Conservation (phyloP, 331 rosid genomes). For the Quercus lobata region DNA sequence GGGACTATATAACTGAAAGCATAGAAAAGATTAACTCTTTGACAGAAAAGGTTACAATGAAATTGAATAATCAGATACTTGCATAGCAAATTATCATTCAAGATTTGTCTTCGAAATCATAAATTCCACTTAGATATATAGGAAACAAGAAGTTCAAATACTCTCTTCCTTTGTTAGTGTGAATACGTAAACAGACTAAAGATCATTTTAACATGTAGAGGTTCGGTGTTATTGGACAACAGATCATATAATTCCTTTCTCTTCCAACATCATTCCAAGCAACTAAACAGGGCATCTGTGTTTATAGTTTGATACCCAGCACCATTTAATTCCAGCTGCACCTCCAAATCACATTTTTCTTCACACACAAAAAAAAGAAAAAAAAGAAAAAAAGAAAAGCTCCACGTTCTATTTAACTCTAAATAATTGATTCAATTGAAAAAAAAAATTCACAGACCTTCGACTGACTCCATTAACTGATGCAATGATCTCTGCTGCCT, state of each 20-base stretch:
- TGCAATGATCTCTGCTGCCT: slow-evolving; percentile 90
- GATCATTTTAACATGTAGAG: neutral
- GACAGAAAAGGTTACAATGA: neutral
- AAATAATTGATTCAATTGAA: neutral
- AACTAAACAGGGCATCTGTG: neutral
- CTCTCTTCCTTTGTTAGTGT: neutral
- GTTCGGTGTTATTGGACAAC: neutral
- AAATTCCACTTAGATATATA: neutral
- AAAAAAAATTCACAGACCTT: slow-evolving; percentile 35
- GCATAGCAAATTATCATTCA: neutral
- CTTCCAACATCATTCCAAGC: neutral
- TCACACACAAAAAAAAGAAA: too few relatives aligned
- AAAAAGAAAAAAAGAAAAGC: too few relatives aligned
- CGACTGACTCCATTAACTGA: slow-evolving; percentile 63
- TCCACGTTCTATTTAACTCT: neutral
- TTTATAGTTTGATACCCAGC: neutral
- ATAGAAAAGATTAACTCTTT: slow-evolving; percentile 7
- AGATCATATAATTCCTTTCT: neutral
- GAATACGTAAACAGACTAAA: neutral
- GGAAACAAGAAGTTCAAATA: neutral
- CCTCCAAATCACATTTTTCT: neutral
- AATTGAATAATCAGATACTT: neutral
- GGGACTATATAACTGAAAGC: slow-evolving; percentile 83
- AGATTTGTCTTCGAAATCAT: neutral
- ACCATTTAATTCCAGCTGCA: neutral